phyloP scores from a whole-genome alignment of 345 rosid species.

The Lepidium didymum region DNA sequence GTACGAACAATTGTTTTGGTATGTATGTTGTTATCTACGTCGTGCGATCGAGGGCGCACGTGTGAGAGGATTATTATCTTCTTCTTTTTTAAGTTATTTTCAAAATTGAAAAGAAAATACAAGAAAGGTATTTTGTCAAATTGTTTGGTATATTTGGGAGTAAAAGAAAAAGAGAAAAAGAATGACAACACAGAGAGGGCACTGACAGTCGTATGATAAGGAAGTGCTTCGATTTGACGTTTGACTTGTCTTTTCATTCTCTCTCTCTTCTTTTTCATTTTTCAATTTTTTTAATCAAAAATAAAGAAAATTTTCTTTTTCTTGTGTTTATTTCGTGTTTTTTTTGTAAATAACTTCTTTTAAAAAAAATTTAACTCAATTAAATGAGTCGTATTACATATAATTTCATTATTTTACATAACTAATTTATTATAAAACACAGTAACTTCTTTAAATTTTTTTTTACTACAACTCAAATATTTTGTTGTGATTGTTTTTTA shows the following conservation, averaged over 20 bases:
- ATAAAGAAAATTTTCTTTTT: too few relatives aligned
- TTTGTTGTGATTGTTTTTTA: too few relatives aligned
- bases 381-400: too few relatives aligned
- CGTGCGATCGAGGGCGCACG: slow-evolving; percentile 24
- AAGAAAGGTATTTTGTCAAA: not conserved
- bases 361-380: too few relatives aligned
- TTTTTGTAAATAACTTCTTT: too few relatives aligned
- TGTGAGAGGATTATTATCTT: not conserved
- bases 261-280: not conserved
- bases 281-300: too few relatives aligned
- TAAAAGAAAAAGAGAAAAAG: slow-evolving; percentile 21
- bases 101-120: not conserved
- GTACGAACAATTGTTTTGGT: slow-evolving; percentile 14
- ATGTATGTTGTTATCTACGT: not conserved
- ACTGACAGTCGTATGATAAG: slow-evolving; percentile 98
- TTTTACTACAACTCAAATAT: too few relatives aligned
- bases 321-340: too few relatives aligned
- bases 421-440: too few relatives aligned
- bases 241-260: slow-evolving; percentile 92
- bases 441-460: too few relatives aligned
- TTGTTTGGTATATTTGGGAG: slow-evolving; percentile 12
- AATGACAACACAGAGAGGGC: slow-evolving; percentile 78
- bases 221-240: slow-evolving; percentile 88
- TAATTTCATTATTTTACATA: too few relatives aligned
- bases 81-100: not conserved